Conservation (phyloP, 768 basidiomycete species). For the Leccinum disarticulatum region DNA sequence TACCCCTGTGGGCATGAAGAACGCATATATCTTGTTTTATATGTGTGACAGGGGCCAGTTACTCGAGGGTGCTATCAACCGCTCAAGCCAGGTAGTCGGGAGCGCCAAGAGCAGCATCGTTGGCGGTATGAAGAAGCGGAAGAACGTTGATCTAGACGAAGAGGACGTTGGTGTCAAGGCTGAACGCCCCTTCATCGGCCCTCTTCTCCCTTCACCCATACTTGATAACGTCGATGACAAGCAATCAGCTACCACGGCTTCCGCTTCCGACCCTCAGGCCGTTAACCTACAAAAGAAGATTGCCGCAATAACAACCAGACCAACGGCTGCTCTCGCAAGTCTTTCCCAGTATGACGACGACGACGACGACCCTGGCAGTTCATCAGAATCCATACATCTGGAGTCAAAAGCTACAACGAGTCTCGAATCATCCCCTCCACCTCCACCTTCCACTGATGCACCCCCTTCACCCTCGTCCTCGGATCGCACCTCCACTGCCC, state of each 20-base stretch:
- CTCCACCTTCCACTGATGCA: constrained; percentile 35
- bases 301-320: constrained; percentile 33
- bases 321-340: constrained; percentile 37
- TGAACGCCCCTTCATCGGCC: constrained; percentile 59
- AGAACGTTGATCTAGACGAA: constrained; percentile 44
- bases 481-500: constrained; percentile 24
- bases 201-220: constrained; percentile 54
- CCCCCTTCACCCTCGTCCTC: constrained; percentile 32
- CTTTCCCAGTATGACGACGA: constrained; percentile 45
- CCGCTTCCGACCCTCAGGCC: constrained; percentile 51
- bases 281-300: constrained; percentile 54
- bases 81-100: constrained; percentile 18
- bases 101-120: constrained; percentile 40
- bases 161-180: constrained; percentile 53
- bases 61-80: constrained; percentile 57
- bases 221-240: constrained; percentile 15
- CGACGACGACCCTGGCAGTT: constrained; percentile 35
- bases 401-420: constrained; percentile 21
- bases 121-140: constrained; percentile 49
- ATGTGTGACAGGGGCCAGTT: constrained; percentile 76
- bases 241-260: constrained; percentile 16
- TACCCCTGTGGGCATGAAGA: constrained; percentile 62
- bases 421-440: constrained; percentile 30
- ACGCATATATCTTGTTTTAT: constrained; percentile 94
- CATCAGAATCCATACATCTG: constrained; percentile 15